Evolutionary conservation across 2,329 filamentous ascomycete genomes (phyloP), one percentile per base, ranked within the genome.

Genomic region (Acephala macrosclerotiorum): DNA sequence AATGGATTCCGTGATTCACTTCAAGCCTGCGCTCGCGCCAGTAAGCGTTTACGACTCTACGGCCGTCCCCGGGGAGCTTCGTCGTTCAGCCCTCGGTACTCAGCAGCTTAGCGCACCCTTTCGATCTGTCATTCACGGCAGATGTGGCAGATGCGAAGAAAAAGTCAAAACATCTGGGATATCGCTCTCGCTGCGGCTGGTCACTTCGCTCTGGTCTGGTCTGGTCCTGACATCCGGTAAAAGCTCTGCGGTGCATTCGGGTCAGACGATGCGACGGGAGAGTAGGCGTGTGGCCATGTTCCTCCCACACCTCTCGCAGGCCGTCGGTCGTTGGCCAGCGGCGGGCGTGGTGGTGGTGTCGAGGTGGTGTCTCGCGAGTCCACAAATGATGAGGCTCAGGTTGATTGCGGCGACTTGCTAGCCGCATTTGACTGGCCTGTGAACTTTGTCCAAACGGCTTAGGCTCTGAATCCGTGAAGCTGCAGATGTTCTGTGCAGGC

Each of bases 1-100:
- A 12, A 42, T 18, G 40, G 12, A 42, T 12, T 6, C 16, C 40
- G 6, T n/a, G 40, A 42, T 42, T 42, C 40, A 16, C 8, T 16
- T 42, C 40, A n/a, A 6, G 40, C 18, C 40, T 5, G 16, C 40
- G 40, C 40, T 42, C 40, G 16, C 16, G 40, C 38, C 38, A 42
- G 38, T 42, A 14, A n/a, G 38, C 18, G 12, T 42, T 12, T 14
- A 42, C 38, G 18, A 12, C 38, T 42, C 38, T 14, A 42, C 38
- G 18, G 38, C 38, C 12, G 14, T 14, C 12, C 12, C 14, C 38
- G 12, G 12, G 12, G 38, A 16, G 12, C 38, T 16, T 14, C 22
- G 18, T 33, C 49, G n/a, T 22, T 57, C 55, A 40, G 29, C 55
- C n/a, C 35, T 57, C 55, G 55, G 55, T 57, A 57, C 55, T 57